Evolutionary conservation across 192 early-diverging fungal genomes (phyloP).

Genomic region (Phlyctochytrium arcticum): DNA sequence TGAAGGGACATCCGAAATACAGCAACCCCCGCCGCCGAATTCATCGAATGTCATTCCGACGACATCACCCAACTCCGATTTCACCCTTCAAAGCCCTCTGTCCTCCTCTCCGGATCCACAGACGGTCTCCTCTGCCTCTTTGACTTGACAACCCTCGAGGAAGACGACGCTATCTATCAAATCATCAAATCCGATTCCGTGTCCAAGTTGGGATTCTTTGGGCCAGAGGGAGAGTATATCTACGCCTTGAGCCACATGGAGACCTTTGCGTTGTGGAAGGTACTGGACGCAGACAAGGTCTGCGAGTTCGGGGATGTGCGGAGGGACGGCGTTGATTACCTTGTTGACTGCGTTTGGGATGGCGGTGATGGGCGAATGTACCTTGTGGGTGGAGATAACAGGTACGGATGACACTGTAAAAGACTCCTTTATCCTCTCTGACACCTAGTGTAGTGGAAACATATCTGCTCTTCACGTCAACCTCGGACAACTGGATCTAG

Average conservation of each 20-base stretch:
- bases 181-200: constrained; percentile 82
- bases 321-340: constrained; percentile 66
- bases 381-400: constrained; percentile 73
- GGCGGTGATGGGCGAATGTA: constrained; percentile 63
- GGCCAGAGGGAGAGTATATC: constrained; percentile 81
- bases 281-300: constrained; percentile 41
- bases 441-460: constrained; percentile 52
- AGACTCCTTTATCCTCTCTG: background rate
- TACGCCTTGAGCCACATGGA: constrained; percentile 88
- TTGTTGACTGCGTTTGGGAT: constrained; percentile 79
- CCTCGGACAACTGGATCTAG: constrained; percentile 67
- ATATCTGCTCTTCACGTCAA: constrained; percentile 79
- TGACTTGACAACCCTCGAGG: constrained; percentile 68
- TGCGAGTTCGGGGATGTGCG: constrained; percentile 79
- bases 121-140: constrained; percentile 64
- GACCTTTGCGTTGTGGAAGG: constrained; percentile 77
- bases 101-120: constrained; percentile 45
- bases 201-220: constrained; percentile 86
- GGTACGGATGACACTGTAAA: constrained; percentile 21
- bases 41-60: constrained; percentile 51
- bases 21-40: constrained; percentile 16
- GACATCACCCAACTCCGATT: constrained; percentile 50
- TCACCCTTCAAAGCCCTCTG: constrained; percentile 35
- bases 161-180: constrained; percentile 83
- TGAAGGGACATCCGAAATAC: constrained; percentile 34